Evolutionary conservation across 371 early-diverging fungal species (phyloP).

Genomic region (Fennellomyces sp.): DNA sequence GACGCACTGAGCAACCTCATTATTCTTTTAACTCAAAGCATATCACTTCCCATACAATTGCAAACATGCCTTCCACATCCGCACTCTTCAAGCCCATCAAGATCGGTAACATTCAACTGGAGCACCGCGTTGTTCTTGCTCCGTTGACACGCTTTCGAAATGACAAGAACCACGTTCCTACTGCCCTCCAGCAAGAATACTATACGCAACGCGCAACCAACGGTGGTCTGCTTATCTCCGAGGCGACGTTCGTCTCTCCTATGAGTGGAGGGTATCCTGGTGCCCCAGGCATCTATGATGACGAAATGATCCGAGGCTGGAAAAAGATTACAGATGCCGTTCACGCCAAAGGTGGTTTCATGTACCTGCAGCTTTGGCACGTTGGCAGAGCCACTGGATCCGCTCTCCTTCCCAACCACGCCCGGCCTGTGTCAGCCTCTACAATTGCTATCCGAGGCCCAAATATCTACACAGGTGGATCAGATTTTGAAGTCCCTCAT

Average conservation of each 20-base stretch:
- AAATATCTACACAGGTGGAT: constrained; percentile 1
- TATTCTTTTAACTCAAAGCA: too few species aligned
- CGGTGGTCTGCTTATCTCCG: constrained; percentile 63
- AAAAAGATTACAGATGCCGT: constrained; percentile 58
- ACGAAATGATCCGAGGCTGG: constrained; percentile 61
- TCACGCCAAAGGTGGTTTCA: constrained; percentile 56
- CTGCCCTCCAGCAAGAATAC: constrained; percentile 48
- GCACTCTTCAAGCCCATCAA: constrained; percentile 32
- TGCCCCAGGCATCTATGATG: constrained; percentile 50
- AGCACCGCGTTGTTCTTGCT: constrained; percentile 58
- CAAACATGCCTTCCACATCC: neutral
- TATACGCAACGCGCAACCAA: constrained; percentile 58
- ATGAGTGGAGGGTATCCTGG: constrained; percentile 35
- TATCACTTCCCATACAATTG: too few species aligned
- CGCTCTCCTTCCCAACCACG: constrained; percentile 6
- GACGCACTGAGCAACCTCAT: too few species aligned
- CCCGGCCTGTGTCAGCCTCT: constrained; percentile 21
- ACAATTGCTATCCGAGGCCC: constrained; percentile 22
- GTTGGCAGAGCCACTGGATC: constrained; percentile 17
- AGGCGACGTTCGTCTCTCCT: constrained; percentile 53
- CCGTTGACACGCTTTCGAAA: constrained; percentile 57
- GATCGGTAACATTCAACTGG: constrained; percentile 22
- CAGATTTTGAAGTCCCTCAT: constrained; percentile 48
- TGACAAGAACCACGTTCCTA: constrained; percentile 24
- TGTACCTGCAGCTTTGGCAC: constrained; percentile 51